phyloP scores from a whole-genome alignment of 2,329 filamentous ascomycete species.

The Fusarium armeniacum region DNA sequence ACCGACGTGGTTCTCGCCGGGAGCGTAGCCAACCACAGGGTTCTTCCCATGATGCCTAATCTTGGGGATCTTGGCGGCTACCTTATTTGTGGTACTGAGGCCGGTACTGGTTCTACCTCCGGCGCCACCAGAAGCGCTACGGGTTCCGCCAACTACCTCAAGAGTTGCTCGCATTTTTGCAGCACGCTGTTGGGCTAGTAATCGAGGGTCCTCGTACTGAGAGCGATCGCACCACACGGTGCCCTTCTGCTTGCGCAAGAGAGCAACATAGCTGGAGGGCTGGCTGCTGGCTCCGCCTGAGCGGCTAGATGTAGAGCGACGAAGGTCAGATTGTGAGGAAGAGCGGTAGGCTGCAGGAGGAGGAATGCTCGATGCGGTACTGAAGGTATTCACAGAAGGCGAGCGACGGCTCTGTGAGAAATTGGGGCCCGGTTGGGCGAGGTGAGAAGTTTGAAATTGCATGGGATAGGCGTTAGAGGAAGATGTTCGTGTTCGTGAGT shows the following conservation, averaged over 20 bases:
- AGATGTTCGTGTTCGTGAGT: constrained; percentile 69
- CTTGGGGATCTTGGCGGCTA: constrained; percentile 90
- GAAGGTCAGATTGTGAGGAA: constrained; percentile 70
- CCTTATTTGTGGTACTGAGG: constrained; percentile 72
- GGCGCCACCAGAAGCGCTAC: constrained; percentile 54
- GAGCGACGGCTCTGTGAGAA: constrained; percentile 66
- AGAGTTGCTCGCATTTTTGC: constrained; percentile 89
- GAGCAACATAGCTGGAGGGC: constrained; percentile 87
- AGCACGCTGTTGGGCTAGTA: constrained; percentile 84
- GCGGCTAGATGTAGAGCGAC: constrained; percentile 84
- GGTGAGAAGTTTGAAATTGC: constrained; percentile 53
- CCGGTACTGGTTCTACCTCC: constrained; percentile 72
- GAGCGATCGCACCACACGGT: constrained; percentile 98
- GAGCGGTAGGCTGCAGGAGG: constrained; percentile 70
- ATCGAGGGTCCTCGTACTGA: constrained; percentile 89
- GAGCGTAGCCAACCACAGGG: constrained; percentile 82
- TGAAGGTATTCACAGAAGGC: constrained; percentile 76
- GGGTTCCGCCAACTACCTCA: constrained; percentile 78
- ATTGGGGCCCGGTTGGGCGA: constrained; percentile 51
- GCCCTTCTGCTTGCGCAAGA: constrained; percentile 97
- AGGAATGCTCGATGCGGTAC: constrained; percentile 77
- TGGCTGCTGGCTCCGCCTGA: constrained; percentile 71
- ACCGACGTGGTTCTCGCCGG: constrained; percentile 80
- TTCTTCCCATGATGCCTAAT: constrained; percentile 89
- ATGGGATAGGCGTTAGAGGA: constrained; percentile 68